Conservation (phyloP, 225 moss, liverwort and hornwort genomes). For the Antitrichia curtipendula region DNA sequence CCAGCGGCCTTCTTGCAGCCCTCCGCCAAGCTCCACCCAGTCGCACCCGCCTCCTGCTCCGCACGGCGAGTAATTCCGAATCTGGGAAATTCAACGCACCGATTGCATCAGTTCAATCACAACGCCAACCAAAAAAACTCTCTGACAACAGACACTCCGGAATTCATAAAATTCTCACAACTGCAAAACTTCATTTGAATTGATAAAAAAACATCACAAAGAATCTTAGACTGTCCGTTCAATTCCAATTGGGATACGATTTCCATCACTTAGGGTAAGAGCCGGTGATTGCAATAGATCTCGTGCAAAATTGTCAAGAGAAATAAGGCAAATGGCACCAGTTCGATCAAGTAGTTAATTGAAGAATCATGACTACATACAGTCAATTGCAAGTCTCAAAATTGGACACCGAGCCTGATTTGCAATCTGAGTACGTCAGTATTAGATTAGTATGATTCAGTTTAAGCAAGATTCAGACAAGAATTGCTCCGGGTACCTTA, state of each 20-base stretch:
- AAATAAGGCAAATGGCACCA: background rate
- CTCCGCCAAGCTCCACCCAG: constrained; percentile 35
- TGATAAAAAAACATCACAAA: background rate
- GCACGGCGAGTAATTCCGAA: constrained; percentile 21
- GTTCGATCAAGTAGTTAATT: background rate
- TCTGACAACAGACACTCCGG: background rate
- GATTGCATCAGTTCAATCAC: background rate
- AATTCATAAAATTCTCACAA: background rate
- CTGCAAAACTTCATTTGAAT: background rate
- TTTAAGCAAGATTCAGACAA: background rate
- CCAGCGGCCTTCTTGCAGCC: constrained; percentile 50
- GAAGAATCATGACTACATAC: background rate
- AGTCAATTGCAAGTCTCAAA: background rate
- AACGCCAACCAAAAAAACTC: background rate
- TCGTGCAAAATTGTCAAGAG: background rate
- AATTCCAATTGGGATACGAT: background rate
- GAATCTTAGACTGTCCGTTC: background rate
- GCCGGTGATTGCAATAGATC: background rate
- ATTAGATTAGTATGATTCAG: background rate
- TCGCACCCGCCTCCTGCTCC: constrained; percentile 54
- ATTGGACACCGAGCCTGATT: background rate
- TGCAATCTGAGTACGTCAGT: background rate
- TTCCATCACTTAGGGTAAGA: background rate
- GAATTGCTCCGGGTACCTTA: background rate
- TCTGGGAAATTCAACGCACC: background rate